Percentiles rank a stretch among this genome's conserved stretches.
phyloP scores from a whole-genome alignment of 1,284 basidiomycete species.

The Pisolithus thermaeus region DNA sequence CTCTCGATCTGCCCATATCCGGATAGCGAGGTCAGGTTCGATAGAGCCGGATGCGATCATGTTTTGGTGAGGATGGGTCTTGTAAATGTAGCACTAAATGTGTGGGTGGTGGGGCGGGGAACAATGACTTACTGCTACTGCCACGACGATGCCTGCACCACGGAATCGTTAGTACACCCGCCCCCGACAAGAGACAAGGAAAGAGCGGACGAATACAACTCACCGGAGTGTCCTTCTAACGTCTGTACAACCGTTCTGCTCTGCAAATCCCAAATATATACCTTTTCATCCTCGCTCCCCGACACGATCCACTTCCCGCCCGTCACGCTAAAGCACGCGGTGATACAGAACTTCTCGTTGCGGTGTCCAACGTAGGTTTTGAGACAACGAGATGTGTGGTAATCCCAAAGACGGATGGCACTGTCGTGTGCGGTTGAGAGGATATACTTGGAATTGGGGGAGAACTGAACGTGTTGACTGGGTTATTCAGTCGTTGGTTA shows the following conservation, averaged over 20 bases:
- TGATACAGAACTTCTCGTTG: conserved; percentile 76
- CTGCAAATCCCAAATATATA: conserved; percentile 92
- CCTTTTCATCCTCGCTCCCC: conserved; percentile 87
- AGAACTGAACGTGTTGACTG: conserved; percentile 86
- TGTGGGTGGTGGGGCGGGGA: conserved; percentile 2
- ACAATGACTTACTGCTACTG: conserved; percentile 52
- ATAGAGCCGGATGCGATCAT: conserved; percentile 83
- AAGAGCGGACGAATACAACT: conserved; percentile 11
- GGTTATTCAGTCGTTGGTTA: conserved; percentile 3
- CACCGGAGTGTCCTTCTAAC: conserved; percentile 73
- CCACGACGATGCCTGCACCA: conserved; percentile 62
- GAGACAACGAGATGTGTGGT: conserved; percentile 84
- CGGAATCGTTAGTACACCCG: not conserved
- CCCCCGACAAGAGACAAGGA: not conserved
- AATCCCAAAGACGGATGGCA: conserved; percentile 91
- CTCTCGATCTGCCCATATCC: conserved; percentile 69
- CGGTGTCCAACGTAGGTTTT: conserved; percentile 86
- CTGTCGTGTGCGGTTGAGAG: conserved; percentile 89
- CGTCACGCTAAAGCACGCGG: conserved; percentile 76
- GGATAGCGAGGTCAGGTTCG: conserved; percentile 71
- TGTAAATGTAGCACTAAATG: conserved; percentile 3
- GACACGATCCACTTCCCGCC: conserved; percentile 86
- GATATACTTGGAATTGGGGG: conserved; percentile 91
- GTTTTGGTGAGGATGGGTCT: conserved; percentile 79
- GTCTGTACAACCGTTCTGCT: conserved; percentile 75